phyloP scores from a whole-genome alignment of 345 rosid genomes.

The Pseudoturritis turrita region DNA sequence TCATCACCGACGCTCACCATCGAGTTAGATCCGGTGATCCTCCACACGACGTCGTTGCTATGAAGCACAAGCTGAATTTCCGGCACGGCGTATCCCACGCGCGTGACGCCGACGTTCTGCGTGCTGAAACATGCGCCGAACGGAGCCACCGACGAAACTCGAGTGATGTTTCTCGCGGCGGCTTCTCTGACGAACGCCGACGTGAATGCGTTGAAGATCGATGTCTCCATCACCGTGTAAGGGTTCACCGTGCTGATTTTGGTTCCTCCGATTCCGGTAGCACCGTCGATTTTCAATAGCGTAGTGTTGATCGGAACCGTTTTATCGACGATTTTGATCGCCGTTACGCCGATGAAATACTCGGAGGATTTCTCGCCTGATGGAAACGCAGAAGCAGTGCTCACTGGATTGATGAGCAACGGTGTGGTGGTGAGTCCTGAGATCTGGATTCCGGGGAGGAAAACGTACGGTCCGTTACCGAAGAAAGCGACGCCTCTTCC shows the following conservation, averaged over 20 bases:
- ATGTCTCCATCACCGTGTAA: slow-evolving; percentile 50
- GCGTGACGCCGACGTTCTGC: slow-evolving; percentile 33
- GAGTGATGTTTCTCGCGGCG: slow-evolving; percentile 39
- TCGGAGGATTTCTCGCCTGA: slow-evolving; percentile 53
- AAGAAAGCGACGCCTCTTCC: slow-evolving; percentile 50
- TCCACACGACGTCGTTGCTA: slow-evolving; percentile 41
- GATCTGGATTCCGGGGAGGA: slow-evolving; percentile 49
- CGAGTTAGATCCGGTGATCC: slow-evolving; percentile 56
- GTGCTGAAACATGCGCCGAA: slow-evolving; percentile 57
- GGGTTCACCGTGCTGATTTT: slow-evolving; percentile 68
- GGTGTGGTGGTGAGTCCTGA: slow-evolving; percentile 51
- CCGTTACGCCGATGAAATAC: slow-evolving; percentile 53
- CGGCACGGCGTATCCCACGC: slow-evolving; percentile 53
- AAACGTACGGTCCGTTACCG: slow-evolving; percentile 51
- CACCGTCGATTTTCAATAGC: slow-evolving; percentile 33
- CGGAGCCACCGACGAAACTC: slow-evolving; percentile 42
- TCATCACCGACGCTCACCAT: slow-evolving; percentile 49
- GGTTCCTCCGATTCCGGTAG: slow-evolving; percentile 53
- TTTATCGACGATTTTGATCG: slow-evolving; percentile 35
- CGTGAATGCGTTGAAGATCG: slow-evolving; percentile 44
- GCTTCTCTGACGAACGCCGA: slow-evolving; percentile 36
- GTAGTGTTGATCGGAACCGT: slow-evolving; percentile 35
- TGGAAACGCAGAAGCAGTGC: slow-evolving; percentile 39
- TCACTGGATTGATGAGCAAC: slow-evolving; percentile 49
- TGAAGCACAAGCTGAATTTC: slow-evolving; percentile 43